Evolutionary conservation across 2,329 filamentous ascomycete genomes (phyloP).

Genomic region (Trichoderma atroviride): DNA sequence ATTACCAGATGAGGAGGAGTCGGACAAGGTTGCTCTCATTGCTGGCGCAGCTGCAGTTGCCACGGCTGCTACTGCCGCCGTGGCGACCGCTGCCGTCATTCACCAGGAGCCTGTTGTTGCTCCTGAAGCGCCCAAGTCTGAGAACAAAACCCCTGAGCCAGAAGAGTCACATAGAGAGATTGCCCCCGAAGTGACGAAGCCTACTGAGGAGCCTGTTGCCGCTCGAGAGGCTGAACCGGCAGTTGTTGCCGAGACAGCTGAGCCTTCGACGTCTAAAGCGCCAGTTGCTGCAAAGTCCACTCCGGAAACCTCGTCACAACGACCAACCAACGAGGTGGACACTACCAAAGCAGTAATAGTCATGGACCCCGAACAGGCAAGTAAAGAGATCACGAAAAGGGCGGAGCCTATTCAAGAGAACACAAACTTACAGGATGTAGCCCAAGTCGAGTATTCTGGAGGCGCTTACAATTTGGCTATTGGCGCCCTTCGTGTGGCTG

Average conservation of each 20-base stretch:
- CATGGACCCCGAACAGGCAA: constrained; percentile 27
- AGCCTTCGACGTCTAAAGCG: constrained; percentile 11
- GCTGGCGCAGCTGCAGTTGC: constrained; percentile 17
- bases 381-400: constrained; percentile 27
- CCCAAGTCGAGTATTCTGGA: constrained; percentile 25
- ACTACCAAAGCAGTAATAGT: constrained; percentile 14
- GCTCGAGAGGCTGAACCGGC: constrained; percentile 15
- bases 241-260: constrained; percentile 5
- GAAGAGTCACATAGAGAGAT: constrained; percentile 19
- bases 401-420: constrained; percentile 24
- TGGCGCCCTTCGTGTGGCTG: constrained; percentile 28
- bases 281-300: constrained; percentile 3
- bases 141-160: constrained; percentile 14
- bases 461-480: constrained; percentile 24
- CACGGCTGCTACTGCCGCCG: constrained; percentile 22
- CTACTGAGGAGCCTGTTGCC: constrained; percentile 19
- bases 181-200: constrained; percentile 15
- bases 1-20: constrained; percentile 13
- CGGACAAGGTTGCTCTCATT: constrained; percentile 21
- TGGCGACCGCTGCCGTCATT: constrained; percentile 20
- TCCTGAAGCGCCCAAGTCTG: constrained; percentile 17
- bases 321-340: constrained; percentile 12
- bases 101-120: constrained; percentile 23
- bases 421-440: constrained; percentile 28
- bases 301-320: neutral